Evolutionary conservation across 345 rosid genomes (phyloP).

Genomic region (Limnanthes douglasii): DNA sequence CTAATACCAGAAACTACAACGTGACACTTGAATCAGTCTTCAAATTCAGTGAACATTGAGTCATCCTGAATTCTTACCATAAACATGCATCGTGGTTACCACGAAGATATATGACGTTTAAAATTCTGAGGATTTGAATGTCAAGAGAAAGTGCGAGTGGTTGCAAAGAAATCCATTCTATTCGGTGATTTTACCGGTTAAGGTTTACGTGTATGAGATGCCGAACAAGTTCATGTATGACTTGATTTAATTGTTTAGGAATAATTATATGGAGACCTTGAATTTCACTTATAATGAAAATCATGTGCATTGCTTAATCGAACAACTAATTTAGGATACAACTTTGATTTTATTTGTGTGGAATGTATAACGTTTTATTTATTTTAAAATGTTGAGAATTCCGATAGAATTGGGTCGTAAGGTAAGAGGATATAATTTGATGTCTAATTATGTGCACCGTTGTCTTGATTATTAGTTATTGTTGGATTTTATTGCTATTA

Average conservation of each 20-base stretch:
- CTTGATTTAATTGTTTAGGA: constrained; percentile 56
- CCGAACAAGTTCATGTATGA: constrained; percentile 76
- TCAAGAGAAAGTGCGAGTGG: constrained; percentile 25
- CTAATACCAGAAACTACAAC: no score
- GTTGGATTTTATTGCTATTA: constrained; percentile 77
- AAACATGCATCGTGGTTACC: constrained; percentile 11
- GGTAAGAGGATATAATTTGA: not conserved
- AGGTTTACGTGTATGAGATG: constrained; percentile 88
- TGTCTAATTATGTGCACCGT: constrained; percentile 31
- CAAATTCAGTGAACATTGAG: no score
- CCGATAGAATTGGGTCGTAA: not conserved
- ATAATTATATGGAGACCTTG: constrained; percentile 49
- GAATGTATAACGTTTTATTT: no score
- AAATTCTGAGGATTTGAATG: constrained; percentile 30
- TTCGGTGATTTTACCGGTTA: constrained; percentile 36
- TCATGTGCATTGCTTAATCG: constrained; percentile 90
- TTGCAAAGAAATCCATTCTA: constrained; percentile 23
- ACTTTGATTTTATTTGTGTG: no score
- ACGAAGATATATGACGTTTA: constrained; percentile 16
- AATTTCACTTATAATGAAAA: constrained; percentile 95
- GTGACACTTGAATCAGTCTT: no score
- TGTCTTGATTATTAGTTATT: constrained; percentile 95
- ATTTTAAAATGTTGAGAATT: no score
- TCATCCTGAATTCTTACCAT: no score
- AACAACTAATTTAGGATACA: constrained; percentile 30